Percentiles rank a stretch among this genome's conserved stretches.
phyloP scores from a whole-genome alignment of 805 yeast genomes.

The Saturnispora diversa region DNA sequence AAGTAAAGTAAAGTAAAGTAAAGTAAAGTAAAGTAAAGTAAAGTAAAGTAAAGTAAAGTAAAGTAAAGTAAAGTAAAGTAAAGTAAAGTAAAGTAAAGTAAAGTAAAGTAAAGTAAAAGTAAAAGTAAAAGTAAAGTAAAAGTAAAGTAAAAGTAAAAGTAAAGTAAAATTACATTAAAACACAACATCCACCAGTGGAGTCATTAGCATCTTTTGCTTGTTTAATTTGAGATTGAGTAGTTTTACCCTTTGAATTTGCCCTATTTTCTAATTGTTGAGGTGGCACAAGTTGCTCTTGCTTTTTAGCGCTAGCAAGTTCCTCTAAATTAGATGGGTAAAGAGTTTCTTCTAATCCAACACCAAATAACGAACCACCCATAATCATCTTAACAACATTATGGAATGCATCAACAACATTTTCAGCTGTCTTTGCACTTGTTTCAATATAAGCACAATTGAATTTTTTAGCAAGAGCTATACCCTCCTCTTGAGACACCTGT shows the following conservation, averaged over 20 bases:
- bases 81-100: background rate
- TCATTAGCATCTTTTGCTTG: background rate
- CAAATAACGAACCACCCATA: conserved; percentile 20
- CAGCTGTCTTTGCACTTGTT: conserved; percentile 85
- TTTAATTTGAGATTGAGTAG: background rate
- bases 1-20: background rate
- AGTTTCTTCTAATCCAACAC: conserved; percentile 25
- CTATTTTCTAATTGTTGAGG: conserved; percentile 5
- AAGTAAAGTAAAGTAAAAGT: background rate
- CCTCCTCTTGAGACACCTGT: conserved; percentile 55
- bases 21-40: background rate
- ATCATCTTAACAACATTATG: conserved; percentile 30
- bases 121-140: background rate
- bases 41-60: background rate
- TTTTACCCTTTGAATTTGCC: conserved; percentile 5
- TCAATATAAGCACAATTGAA: conserved; percentile 75
- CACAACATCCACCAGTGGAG: conserved; percentile 30
- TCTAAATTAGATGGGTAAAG: conserved; percentile 23
- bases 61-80: background rate
- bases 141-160: too few relatives aligned
- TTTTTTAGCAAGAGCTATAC: conserved; percentile 50
- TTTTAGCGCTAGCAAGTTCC: conserved; percentile 11
- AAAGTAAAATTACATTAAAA: conserved; percentile 26
- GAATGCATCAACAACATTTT: conserved; percentile 52
- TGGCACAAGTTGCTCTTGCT: background rate